phyloP scores from a whole-genome alignment of 352 stramenopile species.

The Phytopythium boreale region DNA sequence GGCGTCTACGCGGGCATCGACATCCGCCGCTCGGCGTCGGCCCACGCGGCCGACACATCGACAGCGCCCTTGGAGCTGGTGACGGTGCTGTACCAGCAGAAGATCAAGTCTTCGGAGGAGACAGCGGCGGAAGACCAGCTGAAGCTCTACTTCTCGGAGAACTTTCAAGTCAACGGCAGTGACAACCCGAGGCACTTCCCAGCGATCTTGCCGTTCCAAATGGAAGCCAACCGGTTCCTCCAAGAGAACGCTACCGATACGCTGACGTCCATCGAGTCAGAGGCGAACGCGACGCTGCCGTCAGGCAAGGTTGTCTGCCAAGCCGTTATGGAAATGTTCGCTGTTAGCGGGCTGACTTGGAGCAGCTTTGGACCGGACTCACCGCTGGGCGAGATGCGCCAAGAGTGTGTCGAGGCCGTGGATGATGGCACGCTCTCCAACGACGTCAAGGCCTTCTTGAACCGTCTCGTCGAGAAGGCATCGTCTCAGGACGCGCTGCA shows the following conservation, averaged over 20 bases:
- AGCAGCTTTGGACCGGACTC: constrained; percentile 27
- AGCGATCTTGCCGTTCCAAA: constrained; percentile 50
- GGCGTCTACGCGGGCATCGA: constrained; percentile 53
- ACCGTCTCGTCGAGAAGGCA: constrained; percentile 25
- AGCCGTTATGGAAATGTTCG: constrained; percentile 48
- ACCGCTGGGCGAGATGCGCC: constrained; percentile 23
- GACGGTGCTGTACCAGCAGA: constrained; percentile 38
- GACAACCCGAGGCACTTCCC: constrained; percentile 29
- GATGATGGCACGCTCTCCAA: constrained; percentile 18
- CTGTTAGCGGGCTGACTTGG: constrained; percentile 34
- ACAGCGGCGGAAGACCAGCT: constrained; percentile 28
- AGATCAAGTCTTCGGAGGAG: constrained; percentile 12
- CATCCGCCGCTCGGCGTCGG: constrained; percentile 23
- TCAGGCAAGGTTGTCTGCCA: constrained; percentile 25
- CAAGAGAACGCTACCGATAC: constrained; percentile 14
- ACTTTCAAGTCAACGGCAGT: constrained; percentile 19
- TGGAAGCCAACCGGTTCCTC: constrained; percentile 51
- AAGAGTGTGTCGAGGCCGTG: constrained; percentile 25
- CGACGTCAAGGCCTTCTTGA: constrained; percentile 30
- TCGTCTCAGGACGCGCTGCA: constrained; percentile 32
- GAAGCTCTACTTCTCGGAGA: constrained; percentile 36
- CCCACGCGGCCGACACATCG: background rate
- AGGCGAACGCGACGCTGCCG: constrained; percentile 6
- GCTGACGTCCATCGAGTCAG: background rate
- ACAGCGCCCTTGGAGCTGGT: constrained; percentile 32